phyloP scores from a whole-genome alignment of 768 basidiomycete genomes.

The Tylopilus intermedius region DNA sequence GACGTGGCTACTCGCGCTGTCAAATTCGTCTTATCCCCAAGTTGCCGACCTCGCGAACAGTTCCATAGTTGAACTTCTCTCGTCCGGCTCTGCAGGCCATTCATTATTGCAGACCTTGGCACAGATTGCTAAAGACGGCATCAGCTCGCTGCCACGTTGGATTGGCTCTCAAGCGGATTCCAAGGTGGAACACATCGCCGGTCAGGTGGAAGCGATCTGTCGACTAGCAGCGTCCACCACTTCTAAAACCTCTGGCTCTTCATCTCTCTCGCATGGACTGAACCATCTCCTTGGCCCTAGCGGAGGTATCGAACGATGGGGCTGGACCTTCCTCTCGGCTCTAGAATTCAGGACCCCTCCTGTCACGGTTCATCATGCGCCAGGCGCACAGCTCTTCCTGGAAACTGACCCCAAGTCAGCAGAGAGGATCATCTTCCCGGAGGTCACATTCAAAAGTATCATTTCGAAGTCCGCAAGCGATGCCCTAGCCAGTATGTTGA shows the following conservation, averaged over 20 bases:
- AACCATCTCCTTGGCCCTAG: slow-evolving; percentile 70
- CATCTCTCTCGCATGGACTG: slow-evolving; percentile 48
- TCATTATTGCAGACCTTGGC: slow-evolving; percentile 53
- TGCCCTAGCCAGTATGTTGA: slow-evolving; percentile 68
- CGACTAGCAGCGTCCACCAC: slow-evolving; percentile 31
- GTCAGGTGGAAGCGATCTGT: slow-evolving; percentile 69
- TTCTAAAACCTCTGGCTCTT: slow-evolving; percentile 24
- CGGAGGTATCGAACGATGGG: slow-evolving; percentile 89
- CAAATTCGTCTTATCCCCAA: slow-evolving; percentile 50
- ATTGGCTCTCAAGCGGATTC: slow-evolving; percentile 66
- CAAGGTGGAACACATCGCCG: slow-evolving; percentile 66
- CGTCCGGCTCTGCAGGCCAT: slow-evolving; percentile 38
- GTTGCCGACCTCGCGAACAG: slow-evolving; percentile 47
- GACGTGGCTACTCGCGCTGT: slow-evolving; percentile 68
- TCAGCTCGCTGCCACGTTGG: slow-evolving; percentile 67
- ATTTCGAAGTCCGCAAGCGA: slow-evolving; percentile 46
- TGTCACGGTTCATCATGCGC: slow-evolving; percentile 42
- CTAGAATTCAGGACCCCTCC: slow-evolving; percentile 65
- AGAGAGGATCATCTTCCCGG: slow-evolving; percentile 49
- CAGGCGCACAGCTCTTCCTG: slow-evolving; percentile 52
- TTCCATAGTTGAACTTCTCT: slow-evolving; percentile 45
- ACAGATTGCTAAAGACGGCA: slow-evolving; percentile 57
- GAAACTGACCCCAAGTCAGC: slow-evolving; percentile 42
- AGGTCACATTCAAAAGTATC: slow-evolving; percentile 51
- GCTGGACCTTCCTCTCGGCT: slow-evolving; percentile 79